These are phyloP conservation scores for Rhizophora apiculata DNA, from an alignment of 345 rosid species.

Conservation along the genomic window DNA sequence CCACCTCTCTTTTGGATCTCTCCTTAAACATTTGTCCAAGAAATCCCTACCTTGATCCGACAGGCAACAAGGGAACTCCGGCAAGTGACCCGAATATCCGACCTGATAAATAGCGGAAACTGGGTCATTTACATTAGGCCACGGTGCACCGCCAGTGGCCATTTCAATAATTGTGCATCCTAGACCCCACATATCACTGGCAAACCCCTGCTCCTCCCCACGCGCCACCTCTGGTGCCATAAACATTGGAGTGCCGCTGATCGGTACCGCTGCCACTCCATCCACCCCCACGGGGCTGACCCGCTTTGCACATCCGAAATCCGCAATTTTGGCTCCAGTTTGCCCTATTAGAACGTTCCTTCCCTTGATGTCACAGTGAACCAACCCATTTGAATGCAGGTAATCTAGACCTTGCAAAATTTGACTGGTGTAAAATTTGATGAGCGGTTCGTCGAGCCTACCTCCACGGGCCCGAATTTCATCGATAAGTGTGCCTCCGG, in stretches of 20 bases:
- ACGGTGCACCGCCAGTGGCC: slow-evolving; percentile 53
- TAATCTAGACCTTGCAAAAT: slow-evolving; percentile 55
- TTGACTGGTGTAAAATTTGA: slow-evolving; percentile 47
- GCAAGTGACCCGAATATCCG: slow-evolving; percentile 33
- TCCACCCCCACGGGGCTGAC: slow-evolving; percentile 14
- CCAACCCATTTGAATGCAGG: slow-evolving; percentile 53
- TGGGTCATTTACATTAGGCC: slow-evolving; percentile 25
- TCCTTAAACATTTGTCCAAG: slow-evolving; percentile 40
- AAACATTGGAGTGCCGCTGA: slow-evolving; percentile 63
- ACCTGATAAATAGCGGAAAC: slow-evolving; percentile 32
- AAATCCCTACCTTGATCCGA: slow-evolving; percentile 38
- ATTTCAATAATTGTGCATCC: slow-evolving; percentile 82
- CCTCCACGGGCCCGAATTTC: slow-evolving; percentile 37
- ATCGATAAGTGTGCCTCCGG: slow-evolving; percentile 51
- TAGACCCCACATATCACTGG: slow-evolving; percentile 65
- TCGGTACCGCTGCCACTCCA: slow-evolving; percentile 14
- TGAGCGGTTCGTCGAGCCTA: slow-evolving; percentile 34
- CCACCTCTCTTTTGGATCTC: slow-evolving; percentile 43
- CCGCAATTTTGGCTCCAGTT: slow-evolving; percentile 55
- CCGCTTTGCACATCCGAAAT: slow-evolving; percentile 71
- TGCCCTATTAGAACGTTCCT: slow-evolving; percentile 52
- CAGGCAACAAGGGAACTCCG: slow-evolving; percentile 32
- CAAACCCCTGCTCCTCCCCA: slow-evolving; percentile 63
- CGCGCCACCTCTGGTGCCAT: slow-evolving; percentile 92
- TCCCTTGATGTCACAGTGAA: slow-evolving; percentile 76